Base-by-base conservation (phyloP, 1,284 basidiomycete species). In the Pyrrhoderma lamaoense region DNA sequence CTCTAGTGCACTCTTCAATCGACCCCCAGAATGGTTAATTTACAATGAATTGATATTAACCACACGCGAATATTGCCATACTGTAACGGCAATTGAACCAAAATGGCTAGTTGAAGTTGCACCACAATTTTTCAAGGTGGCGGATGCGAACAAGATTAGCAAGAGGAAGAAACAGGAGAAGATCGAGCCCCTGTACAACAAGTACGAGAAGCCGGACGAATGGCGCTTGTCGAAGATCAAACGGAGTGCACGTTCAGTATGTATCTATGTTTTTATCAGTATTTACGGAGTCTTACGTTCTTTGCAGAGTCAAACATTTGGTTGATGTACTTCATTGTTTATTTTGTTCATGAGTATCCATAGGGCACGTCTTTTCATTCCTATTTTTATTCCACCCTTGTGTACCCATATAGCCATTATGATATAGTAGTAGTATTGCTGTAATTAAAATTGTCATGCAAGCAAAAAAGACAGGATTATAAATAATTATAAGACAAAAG, bases 51-150 rank as follows among this genome's bases (percentile, higher is more conserved):
- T 89, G 56, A 77, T 87, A 51, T 68, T 86, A 54, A 87, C 84
- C 11, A 83, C 82, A 42, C 77, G 85, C 57, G 94, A 97, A 68
- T 98, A 98, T 67, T 96, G 93, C 74, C 91, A 93, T 65, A 94
- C 94, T 61, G 92, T 94, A 23, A 97, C 93, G 1, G 91, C 93
- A 0, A 84, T 99, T 55, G 96, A 99, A 65, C 94, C 96, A 1
- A 96, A 97, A 69, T 99, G 96, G 96, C 79, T 99, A 13, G 90
- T 95, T 5, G 95, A 99, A 65, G 94, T 97, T 19, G 95, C 96
- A 9, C 95, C 95, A 7, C 88, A 91, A 52, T 98, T 97, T 78
- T 99, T 99, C 85, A 89, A 89, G 67, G 89, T 96, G 42, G 93
- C 95, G 2, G 94, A 98, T 67, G 86, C 82, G 47, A 89, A 93